These are phyloP conservation scores for Setaria viridis DNA, from an alignment of 202 grass and related monocot species.

Conservation along the genomic window DNA sequence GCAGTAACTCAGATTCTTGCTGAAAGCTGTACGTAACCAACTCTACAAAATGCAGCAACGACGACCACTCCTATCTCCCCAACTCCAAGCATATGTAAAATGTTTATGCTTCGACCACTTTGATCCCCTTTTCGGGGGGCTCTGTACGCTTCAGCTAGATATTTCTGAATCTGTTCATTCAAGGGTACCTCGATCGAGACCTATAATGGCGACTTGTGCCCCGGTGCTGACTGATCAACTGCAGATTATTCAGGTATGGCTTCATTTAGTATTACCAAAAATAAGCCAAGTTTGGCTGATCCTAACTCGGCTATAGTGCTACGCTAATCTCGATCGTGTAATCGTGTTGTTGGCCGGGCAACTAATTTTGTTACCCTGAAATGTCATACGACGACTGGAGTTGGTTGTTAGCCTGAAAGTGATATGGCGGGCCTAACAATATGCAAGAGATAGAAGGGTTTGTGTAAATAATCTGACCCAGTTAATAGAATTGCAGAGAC, in stretches of 20 bases:
- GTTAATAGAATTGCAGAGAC: background rate
- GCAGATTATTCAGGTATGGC: background rate
- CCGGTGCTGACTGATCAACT: background rate
- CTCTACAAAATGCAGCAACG: background rate
- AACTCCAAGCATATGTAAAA: background rate
- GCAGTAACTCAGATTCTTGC: background rate
- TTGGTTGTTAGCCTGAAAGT: background rate
- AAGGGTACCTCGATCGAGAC: background rate
- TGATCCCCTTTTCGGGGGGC: background rate
- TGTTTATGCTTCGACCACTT: background rate
- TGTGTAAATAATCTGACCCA: background rate
- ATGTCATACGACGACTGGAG: background rate
- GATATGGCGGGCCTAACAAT: background rate
- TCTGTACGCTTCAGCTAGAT: conserved; percentile 11
- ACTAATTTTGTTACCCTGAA: conserved; percentile 6
- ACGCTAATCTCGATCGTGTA: background rate
- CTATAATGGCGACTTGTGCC: background rate
- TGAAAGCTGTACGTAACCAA: background rate
- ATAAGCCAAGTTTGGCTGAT: background rate
- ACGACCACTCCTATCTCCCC: background rate
- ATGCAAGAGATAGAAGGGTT: background rate
- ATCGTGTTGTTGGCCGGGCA: background rate
- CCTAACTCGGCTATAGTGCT: background rate
- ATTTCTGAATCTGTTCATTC: conserved; percentile 1
- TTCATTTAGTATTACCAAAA: background rate